Evolutionary conservation across 2,329 filamentous ascomycete species (phyloP).

Genomic region (Tolypocladium pustulatum): DNA sequence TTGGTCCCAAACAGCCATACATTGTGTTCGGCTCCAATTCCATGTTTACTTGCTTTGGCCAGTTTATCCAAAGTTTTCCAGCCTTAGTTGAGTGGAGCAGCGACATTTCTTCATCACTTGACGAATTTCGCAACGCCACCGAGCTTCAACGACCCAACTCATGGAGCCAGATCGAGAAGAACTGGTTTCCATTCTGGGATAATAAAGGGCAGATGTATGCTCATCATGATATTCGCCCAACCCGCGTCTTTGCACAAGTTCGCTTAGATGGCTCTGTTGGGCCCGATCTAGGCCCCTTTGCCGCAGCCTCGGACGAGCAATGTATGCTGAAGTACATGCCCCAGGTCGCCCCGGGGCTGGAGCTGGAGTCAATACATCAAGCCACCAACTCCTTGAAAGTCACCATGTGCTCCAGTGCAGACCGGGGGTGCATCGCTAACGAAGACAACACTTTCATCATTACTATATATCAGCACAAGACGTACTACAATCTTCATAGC

Average conservation of each 20-base stretch:
- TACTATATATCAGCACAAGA: slow-evolving; percentile 45
- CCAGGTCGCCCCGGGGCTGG: slow-evolving; percentile 11
- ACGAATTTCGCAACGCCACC: slow-evolving; percentile 29
- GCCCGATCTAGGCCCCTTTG: slow-evolving; percentile 29
- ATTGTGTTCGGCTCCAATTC: slow-evolving; percentile 47
- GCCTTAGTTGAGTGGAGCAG: slow-evolving; percentile 32
- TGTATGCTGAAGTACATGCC: slow-evolving; percentile 39
- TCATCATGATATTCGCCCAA: slow-evolving; percentile 42
- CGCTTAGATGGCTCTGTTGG: slow-evolving; percentile 33
- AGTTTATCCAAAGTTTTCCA: slow-evolving; percentile 45
- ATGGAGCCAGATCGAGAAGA: slow-evolving; percentile 42
- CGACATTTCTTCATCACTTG: slow-evolving; percentile 11
- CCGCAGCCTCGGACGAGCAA: slow-evolving; percentile 25
- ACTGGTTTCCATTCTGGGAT: slow-evolving; percentile 55
- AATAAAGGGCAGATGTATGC: slow-evolving; percentile 30
- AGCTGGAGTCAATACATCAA: slow-evolving; percentile 43
- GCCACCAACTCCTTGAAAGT: slow-evolving; percentile 47
- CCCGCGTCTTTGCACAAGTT: slow-evolving; percentile 37
- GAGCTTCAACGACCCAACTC: slow-evolving; percentile 41
- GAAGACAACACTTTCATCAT: slow-evolving; percentile 44
- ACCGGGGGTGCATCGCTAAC: slow-evolving; percentile 29
- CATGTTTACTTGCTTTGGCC: slow-evolving; percentile 41
- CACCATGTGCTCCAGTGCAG: slow-evolving; percentile 40
- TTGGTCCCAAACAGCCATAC: slow-evolving; percentile 38
- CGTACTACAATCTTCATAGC: slow-evolving; percentile 33